phyloP scores from a whole-genome alignment of 1,284 basidiomycete species.

The Leccinum angustisporum region DNA sequence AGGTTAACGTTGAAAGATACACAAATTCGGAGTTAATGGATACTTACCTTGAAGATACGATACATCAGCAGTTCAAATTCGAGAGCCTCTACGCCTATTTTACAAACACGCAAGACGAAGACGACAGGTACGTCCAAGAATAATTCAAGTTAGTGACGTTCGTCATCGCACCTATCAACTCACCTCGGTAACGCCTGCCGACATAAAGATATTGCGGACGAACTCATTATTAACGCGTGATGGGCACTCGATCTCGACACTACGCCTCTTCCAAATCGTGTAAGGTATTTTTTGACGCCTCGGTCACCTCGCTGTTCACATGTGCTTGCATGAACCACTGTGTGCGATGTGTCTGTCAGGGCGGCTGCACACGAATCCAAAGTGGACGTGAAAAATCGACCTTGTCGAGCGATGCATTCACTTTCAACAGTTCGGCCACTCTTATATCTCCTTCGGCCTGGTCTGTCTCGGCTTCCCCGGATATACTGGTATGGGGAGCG shows the following conservation, averaged over 20 bases:
- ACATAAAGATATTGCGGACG: constrained; percentile 57
- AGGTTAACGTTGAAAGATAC: neutral
- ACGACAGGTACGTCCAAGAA: constrained; percentile 51
- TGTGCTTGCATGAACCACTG: constrained; percentile 76
- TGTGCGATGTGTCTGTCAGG: constrained; percentile 33
- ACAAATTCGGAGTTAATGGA: neutral
- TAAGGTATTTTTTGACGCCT: constrained; percentile 74
- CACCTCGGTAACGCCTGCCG: constrained; percentile 48
- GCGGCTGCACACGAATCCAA: neutral
- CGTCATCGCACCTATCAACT: constrained; percentile 35
- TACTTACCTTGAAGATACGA: constrained; percentile 73
- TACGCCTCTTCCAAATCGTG: constrained; percentile 76
- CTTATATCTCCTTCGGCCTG: constrained; percentile 32
- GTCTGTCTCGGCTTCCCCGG: constrained; percentile 10
- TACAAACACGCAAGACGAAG: constrained; percentile 63
- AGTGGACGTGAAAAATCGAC: constrained; percentile 36
- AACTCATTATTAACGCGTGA: constrained; percentile 55
- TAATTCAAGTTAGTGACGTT: constrained; percentile 7
- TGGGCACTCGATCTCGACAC: constrained; percentile 68
- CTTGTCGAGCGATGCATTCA: constrained; percentile 69
- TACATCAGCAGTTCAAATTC: constrained; percentile 86
- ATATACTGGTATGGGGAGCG: constrained; percentile 1
- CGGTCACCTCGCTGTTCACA: constrained; percentile 80
- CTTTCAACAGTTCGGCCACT: constrained; percentile 49
- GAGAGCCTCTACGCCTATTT: constrained; percentile 78